Conservation (phyloP, 805 yeast species). For the Yarrowia osloensis region DNA sequence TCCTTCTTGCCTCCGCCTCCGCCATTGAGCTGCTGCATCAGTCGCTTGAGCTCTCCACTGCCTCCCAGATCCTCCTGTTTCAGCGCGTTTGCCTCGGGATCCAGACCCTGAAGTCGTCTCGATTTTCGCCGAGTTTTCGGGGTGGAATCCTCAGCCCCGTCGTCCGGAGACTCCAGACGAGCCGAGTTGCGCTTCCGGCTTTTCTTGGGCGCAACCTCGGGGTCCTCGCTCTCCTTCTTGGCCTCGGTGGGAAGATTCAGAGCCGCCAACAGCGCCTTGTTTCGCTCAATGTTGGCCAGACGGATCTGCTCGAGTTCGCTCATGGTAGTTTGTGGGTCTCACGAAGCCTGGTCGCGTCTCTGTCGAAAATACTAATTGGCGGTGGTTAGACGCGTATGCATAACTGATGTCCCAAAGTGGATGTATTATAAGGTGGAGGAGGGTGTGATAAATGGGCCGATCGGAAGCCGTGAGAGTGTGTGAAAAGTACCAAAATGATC, state of each 20-base stretch:
- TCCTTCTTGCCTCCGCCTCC: slow-evolving; percentile 45
- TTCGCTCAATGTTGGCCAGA: slow-evolving; percentile 63
- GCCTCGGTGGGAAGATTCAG: slow-evolving; percentile 59
- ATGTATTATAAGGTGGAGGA: background rate
- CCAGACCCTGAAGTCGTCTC: slow-evolving; percentile 72
- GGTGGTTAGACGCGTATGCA: slow-evolving; percentile 20
- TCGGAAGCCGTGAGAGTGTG: background rate
- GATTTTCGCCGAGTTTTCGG: slow-evolving; percentile 68
- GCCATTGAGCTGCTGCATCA: slow-evolving; percentile 41
- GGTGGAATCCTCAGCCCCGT: slow-evolving; percentile 33
- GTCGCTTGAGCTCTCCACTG: slow-evolving; percentile 35
- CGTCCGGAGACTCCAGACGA: slow-evolving; percentile 38
- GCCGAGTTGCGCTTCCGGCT: slow-evolving; percentile 33
- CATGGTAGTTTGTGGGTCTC: background rate
- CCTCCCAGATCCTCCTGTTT: slow-evolving; percentile 43
- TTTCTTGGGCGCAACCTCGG: slow-evolving; percentile 39
- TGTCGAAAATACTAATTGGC: slow-evolving; percentile 5
- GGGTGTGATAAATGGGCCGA: background rate
- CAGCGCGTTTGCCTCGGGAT: slow-evolving; percentile 54
- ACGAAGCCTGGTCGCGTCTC: background rate
- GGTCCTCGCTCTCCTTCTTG: slow-evolving; percentile 51
- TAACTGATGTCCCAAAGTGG: background rate
- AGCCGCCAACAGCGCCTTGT: slow-evolving; percentile 69
- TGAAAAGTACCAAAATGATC: background rate
- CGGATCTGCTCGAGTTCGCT: slow-evolving; percentile 42